phyloP scores from a whole-genome alignment of 805 yeast genomes.

The Zygoascus bituminiphila region DNA sequence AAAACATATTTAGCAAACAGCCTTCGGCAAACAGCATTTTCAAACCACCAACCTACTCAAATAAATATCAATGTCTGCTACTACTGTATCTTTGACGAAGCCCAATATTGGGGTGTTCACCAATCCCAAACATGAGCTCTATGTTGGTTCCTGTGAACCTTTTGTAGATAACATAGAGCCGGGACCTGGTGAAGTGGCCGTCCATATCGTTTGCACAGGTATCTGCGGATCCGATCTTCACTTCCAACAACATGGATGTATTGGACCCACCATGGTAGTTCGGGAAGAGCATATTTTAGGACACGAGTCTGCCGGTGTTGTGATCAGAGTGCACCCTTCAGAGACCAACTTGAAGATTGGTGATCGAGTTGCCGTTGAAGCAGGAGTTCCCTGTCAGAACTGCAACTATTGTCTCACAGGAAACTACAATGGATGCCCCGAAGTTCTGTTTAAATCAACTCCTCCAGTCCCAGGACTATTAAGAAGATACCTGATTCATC shows the following conservation, averaged over 20 bases:
- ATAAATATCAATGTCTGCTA: not conserved
- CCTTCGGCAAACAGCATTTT: not conserved
- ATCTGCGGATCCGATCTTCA: slow-evolving; percentile 73
- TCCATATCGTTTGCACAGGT: slow-evolving; percentile 57
- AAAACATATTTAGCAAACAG: not conserved
- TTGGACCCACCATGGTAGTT: slow-evolving; percentile 47
- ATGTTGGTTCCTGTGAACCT: slow-evolving; percentile 24
- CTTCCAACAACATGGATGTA: slow-evolving; percentile 56
- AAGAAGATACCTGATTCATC: slow-evolving; percentile 31
- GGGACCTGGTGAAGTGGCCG: slow-evolving; percentile 38
- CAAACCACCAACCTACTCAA: not conserved
- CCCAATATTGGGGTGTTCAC: slow-evolving; percentile 27
- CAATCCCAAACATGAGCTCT: slow-evolving; percentile 27
- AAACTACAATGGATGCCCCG: slow-evolving; percentile 32
- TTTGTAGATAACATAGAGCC: slow-evolving; percentile 23
- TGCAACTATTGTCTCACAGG: slow-evolving; percentile 31
- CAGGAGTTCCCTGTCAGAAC: slow-evolving; percentile 43
- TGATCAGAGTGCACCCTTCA: slow-evolving; percentile 41
- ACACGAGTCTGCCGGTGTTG: slow-evolving; percentile 48
- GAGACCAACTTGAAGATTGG: slow-evolving; percentile 42
- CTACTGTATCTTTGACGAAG: slow-evolving; percentile 5
- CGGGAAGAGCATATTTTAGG: slow-evolving; percentile 55
- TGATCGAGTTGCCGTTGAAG: slow-evolving; percentile 37
- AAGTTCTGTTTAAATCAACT: slow-evolving; percentile 30
- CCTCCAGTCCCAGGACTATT: slow-evolving; percentile 32